Conservation (phyloP, 129 eudicot species). For the Daucus carota region DNA sequence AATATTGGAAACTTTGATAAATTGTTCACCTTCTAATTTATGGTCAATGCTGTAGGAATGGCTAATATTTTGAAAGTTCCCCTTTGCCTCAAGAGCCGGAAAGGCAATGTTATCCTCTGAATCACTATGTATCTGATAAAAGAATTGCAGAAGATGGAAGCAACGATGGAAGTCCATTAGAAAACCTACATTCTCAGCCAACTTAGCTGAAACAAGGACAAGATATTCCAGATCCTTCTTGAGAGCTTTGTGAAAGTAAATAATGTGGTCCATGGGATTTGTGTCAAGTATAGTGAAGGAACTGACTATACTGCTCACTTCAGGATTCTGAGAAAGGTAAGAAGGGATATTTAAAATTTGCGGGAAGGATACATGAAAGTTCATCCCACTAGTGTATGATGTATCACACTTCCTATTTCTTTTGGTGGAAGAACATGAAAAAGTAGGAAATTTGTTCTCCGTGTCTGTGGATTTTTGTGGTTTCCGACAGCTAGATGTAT, state of each 20-base stretch:
- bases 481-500: constrained; percentile 13
- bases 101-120: constrained; percentile 77
- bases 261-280: constrained; percentile 73
- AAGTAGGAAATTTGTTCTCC: constrained; percentile 16
- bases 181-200: constrained; percentile 36
- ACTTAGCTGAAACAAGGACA: constrained; percentile 45
- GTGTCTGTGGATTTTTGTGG: constrained; percentile 14
- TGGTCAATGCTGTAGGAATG: constrained; percentile 76
- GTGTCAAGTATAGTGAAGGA: constrained; percentile 36
- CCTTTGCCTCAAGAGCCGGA: constrained; percentile 88
- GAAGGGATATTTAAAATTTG: constrained; percentile 24
- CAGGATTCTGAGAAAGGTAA: constrained; percentile 29
- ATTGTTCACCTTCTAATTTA: constrained; percentile 61
- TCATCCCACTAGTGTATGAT: constrained; percentile 42
- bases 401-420: constrained; percentile 28
- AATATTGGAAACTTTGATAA: constrained; percentile 46
- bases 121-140: constrained; percentile 62
- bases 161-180: constrained; percentile 44
- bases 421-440: constrained; percentile 30
- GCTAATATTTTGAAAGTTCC: constrained; percentile 47
- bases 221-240: constrained; percentile 61
- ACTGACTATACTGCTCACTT: constrained; percentile 17
- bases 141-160: constrained; percentile 43
- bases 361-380: constrained; percentile 53
- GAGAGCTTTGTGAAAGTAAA: constrained; percentile 79